These are phyloP conservation scores for Orbilia oligospora DNA, from an alignment of 2,329 filamentous ascomycete genomes.

Conservation along the genomic window DNA sequence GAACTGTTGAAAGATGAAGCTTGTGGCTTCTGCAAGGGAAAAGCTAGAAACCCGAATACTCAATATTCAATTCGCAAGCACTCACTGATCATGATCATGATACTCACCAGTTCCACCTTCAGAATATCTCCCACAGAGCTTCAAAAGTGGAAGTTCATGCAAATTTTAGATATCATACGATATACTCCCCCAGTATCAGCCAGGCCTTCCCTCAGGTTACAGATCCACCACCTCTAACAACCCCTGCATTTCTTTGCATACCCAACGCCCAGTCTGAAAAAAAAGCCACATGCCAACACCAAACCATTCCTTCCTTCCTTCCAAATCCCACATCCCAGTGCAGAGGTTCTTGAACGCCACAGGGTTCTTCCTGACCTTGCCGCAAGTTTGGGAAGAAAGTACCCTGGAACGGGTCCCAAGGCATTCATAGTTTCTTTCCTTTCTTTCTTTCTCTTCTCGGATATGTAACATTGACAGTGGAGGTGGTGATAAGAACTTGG, in stretches of 20 bases:
- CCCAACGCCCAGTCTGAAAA: not conserved
- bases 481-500: slow-evolving; percentile 5
- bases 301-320: slow-evolving; percentile 20
- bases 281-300: slow-evolving; percentile 27
- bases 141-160: not conserved
- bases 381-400: not conserved
- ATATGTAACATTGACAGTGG: not conserved
- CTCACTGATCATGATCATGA: too few species aligned
- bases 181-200: not conserved
- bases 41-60: too few species aligned
- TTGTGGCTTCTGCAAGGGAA: too few species aligned
- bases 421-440: not conserved
- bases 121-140: not conserved
- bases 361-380: not conserved
- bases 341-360: not conserved
- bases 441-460: not conserved
- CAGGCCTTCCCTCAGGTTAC: slow-evolving; percentile 19
- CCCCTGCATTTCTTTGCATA: slow-evolving; percentile 12
- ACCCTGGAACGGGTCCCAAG: not conserved
- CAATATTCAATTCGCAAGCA: not conserved
- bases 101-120: not conserved
- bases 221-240: slow-evolving; percentile 3
- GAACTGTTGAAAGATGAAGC: too few species aligned
- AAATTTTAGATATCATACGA: slow-evolving; percentile 1
- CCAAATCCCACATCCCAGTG: not conserved